Base-by-base conservation (phyloP, 2,329 filamentous ascomycete genomes). In the Stachybotrys chlorohalonatus region DNA sequence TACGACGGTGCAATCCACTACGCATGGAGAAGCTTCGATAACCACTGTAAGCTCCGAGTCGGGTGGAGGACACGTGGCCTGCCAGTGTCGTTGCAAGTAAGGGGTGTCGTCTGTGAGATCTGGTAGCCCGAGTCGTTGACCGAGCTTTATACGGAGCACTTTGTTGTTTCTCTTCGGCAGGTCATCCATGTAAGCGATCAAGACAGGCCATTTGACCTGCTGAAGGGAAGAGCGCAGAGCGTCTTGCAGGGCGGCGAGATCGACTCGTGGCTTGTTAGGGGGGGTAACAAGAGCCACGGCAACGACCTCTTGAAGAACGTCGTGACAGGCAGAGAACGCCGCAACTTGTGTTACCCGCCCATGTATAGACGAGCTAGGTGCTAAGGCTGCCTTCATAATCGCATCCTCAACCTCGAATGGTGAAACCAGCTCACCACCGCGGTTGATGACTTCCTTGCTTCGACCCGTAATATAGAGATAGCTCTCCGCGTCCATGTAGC, bases 331-430 rank as follows among this genome's bases (percentile, higher is more conserved):
- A 0, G 79, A 81, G 60, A 83, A 82, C 1, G 78, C 77, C n/a
- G 82, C 63, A 1, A 74, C 75, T 56, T 79, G 73, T 13, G 65
- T 68, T 5, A 83, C 68, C 3, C 75, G 70, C 6, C 75, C 75
- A 54, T 69, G 73, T 15, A 79, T 73, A 0, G 71, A 69, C 1
- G 75, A 77, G 6, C 67, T 65, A 5, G 66, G 60, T 13, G 72
- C 66, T 49, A 71, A 67, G 5, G 77, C 70, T 11, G 76, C 74
- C 1, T 73, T 67, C 48, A 81, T 68, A 55, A 82, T 75, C 9
- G 78, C 79, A 58, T 82, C 76, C 60, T 82, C 80, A n/a, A 83
- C 73, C 60, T 83, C 80, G 53, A 82, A 80, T 0, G 80, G 79
- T 5, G 77, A 81, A 55, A 83, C 81, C n/a, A 82, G 71, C 61